Evolutionary conservation across 2,329 filamentous ascomycete species (phyloP).

Genomic region (Diplodia sapinea): DNA sequence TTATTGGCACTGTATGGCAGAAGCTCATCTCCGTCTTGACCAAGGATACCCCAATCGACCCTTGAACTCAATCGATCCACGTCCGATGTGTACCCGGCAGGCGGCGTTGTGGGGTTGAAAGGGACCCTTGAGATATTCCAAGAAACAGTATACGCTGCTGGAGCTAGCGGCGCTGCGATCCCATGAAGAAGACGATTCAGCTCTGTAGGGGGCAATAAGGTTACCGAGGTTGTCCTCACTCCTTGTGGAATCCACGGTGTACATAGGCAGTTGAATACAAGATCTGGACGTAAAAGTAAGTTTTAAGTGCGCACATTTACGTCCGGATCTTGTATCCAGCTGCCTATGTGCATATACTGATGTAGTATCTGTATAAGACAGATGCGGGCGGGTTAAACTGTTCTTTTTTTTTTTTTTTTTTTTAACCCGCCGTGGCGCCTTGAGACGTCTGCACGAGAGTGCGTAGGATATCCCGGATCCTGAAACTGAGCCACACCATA

Average conservation of each 20-base stretch:
- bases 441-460: no score
- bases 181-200: background rate
- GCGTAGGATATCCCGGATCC: no score
- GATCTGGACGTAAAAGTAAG: background rate
- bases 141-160: background rate
- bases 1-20: background rate
- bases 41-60: background rate
- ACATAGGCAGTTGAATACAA: conserved; percentile 26
- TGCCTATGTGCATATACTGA: no score
- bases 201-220: background rate
- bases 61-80: conserved; percentile 3
- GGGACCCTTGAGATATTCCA: background rate
- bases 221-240: background rate
- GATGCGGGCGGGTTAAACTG: no score
- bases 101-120: no score
- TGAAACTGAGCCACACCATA: no score
- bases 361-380: no score
- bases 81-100: background rate
- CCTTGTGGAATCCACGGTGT: background rate
- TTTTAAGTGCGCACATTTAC: no score
- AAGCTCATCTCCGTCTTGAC: background rate
- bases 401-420: no score
- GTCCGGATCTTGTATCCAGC: no score
- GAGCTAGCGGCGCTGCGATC: background rate
- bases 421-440: no score